phyloP scores from a whole-genome alignment of 2,329 filamentous ascomycete species.

The Arthroderma sp. region DNA sequence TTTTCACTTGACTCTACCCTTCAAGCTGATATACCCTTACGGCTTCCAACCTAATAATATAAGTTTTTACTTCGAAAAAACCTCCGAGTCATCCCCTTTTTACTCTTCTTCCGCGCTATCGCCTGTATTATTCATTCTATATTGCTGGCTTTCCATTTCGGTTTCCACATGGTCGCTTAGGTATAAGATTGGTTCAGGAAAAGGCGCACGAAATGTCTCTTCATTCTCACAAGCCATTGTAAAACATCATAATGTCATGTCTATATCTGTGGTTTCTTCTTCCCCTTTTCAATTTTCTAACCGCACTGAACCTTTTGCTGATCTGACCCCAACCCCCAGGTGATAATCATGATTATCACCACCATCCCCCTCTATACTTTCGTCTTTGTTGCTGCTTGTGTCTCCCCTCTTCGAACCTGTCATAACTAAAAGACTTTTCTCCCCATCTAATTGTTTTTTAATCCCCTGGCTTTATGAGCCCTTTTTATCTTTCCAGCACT shows the following conservation, averaged over 20 bases:
- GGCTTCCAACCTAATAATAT: constrained; percentile 3
- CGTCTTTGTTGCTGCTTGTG: not conserved
- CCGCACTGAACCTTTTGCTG: too few species aligned
- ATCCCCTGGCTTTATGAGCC: not conserved
- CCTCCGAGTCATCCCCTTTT: constrained; percentile 1
- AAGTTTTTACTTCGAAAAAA: constrained; percentile 1
- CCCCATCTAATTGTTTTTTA: not conserved
- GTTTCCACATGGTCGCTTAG: not conserved
- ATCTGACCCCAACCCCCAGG: too few species aligned
- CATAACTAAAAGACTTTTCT: constrained; percentile 1
- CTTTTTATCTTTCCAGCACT: constrained; percentile 1
- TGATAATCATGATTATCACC: too few species aligned
- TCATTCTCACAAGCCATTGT: too few species aligned
- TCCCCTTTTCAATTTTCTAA: too few species aligned
- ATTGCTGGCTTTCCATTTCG: not conserved
- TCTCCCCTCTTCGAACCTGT: constrained; percentile 1
- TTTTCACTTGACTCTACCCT: not conserved
- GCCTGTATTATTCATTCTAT: not conserved
- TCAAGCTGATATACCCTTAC: not conserved
- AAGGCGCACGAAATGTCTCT: too few species aligned
- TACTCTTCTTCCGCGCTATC: constrained; percentile 2
- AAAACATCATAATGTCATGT: too few species aligned
- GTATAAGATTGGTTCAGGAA: too few species aligned
- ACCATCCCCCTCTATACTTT: not conserved
- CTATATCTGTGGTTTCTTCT: too few species aligned